Base-by-base conservation (phyloP, 2,329 filamentous ascomycete species). In the Hymenoscyphus linearis region DNA sequence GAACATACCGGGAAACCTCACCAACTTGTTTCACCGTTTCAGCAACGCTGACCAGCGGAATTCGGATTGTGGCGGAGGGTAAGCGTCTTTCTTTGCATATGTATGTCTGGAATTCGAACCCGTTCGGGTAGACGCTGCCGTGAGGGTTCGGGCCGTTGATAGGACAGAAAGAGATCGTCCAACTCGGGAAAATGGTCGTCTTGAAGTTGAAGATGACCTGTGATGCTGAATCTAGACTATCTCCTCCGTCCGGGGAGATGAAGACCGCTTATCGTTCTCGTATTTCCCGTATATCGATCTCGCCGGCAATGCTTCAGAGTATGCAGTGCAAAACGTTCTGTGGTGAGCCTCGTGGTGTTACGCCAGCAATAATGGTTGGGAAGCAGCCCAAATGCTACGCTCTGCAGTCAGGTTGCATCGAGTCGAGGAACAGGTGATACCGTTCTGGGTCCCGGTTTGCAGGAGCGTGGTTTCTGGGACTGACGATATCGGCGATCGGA, bases 131-230 rank as follows among this genome's bases (percentile, higher is more conserved):
- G 55, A 63, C 55, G 58, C 59, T 70, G 59, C 68, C 70, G 67
- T 67, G 59, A 61, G 60, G 40, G 58, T 66, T 70, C 68, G 68
- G 67, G 40, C 65, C 66, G 68, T 64, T 67, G 66, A 69, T 70
- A 69, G 66, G 66, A 62, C 52, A 60, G 61, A 55, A 54, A 31
- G 35, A 54, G 50, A 59, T 47, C n/a, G n/a, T 40, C 16, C 37
- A n/a, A 40, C 37, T 40, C 37, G 16, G 37, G 16, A 12, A 47
- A 10, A 22, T 25, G 52, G 25, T 54, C 52, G 34, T 27, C 26
- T 54, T 35, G 26, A 55, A 34, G 35, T 25, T 12, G 13, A 13
- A 26, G 18, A 25, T 35, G 26, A 18, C 16, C 25, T 50, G 25
- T 34, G 47, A 47, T 44, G 31, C 35, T 50, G 16, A 27, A 47